Conservation (phyloP, 768 basidiomycete species). For the Hebeloma cylindrosporum region DNA sequence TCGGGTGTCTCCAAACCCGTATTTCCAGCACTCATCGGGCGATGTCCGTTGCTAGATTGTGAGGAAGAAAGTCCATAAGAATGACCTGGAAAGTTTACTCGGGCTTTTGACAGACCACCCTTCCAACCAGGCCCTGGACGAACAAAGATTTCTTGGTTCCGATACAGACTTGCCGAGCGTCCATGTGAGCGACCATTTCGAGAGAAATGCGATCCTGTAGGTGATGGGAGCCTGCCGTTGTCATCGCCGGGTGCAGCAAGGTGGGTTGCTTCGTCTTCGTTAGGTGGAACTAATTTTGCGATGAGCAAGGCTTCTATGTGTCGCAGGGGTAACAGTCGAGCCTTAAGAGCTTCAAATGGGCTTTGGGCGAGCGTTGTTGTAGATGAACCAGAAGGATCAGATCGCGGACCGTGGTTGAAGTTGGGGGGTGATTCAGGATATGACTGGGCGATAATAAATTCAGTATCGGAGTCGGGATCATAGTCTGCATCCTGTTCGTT, state of each 20-base stretch:
- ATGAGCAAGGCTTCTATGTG: constrained; percentile 72
- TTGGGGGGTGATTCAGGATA: constrained; percentile 14
- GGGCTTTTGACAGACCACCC: constrained; percentile 49
- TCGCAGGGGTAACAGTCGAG: constrained; percentile 63
- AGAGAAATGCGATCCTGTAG: constrained; percentile 20
- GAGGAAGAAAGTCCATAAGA: constrained; percentile 13
- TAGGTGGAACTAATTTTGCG: constrained; percentile 64
- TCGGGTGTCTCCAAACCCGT: constrained; percentile 49
- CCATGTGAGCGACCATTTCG: constrained; percentile 14
- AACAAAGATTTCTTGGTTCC: constrained; percentile 57
- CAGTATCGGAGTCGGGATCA: constrained; percentile 25
- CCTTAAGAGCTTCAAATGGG: constrained; percentile 55
- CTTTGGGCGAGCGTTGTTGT: constrained; percentile 25
- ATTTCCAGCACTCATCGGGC: constrained; percentile 46
- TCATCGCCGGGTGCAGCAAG: constrained; percentile 28
- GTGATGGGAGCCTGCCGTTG: constrained; percentile 19
- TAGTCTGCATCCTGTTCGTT: constrained; percentile 21
- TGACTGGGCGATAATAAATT: constrained; percentile 20
- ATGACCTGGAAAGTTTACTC: constrained; percentile 32
- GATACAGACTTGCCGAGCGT: constrained; percentile 21
- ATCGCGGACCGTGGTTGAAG: constrained; percentile 20
- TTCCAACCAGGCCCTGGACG: constrained; percentile 70
- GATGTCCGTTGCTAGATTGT: constrained; percentile 17
- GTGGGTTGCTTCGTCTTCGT: constrained; percentile 58
- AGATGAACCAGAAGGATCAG: constrained; percentile 22